phyloP scores from a whole-genome alignment of 176 grass and related monocot species.

The Oryza australiensis region DNA sequence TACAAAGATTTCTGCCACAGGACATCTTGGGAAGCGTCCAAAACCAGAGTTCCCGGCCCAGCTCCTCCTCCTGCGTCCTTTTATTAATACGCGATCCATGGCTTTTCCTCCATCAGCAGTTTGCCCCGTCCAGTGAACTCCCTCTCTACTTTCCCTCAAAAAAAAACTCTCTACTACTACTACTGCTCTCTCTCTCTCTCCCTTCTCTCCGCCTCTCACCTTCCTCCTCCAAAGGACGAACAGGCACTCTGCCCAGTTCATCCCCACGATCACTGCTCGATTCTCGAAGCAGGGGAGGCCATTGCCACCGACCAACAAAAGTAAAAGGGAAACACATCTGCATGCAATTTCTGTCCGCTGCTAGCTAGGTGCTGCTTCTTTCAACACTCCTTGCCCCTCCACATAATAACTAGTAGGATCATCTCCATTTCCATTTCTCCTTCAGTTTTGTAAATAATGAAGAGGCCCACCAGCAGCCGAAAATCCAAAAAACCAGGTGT shows the following conservation, averaged over 20 bases:
- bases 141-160: too few species aligned
- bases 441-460: slow-evolving; percentile 30
- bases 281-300: slow-evolving; percentile 31
- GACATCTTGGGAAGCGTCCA: slow-evolving; percentile 35
- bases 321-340: background rate
- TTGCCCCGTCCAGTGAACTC: slow-evolving; percentile 20
- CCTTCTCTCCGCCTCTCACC: background rate
- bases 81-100: slow-evolving; percentile 53
- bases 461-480: slow-evolving; percentile 23
- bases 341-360: background rate
- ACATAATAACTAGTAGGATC: background rate
- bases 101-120: slow-evolving; percentile 34
- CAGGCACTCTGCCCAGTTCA: background rate
- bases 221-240: background rate
- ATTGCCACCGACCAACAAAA: slow-evolving; percentile 30
- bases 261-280: slow-evolving; percentile 23
- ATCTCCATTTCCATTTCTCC: slow-evolving; percentile 18
- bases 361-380: background rate
- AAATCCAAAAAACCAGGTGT: slow-evolving; percentile 43
- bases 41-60: background rate
- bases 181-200: background rate
- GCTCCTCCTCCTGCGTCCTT: slow-evolving; percentile 19
- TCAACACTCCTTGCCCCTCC: background rate
- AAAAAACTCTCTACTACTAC: too few species aligned
- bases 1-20: slow-evolving; percentile 39